Percentiles rank a stretch among this genome's conserved stretches.
phyloP scores from a whole-genome alignment of 2,329 filamentous ascomycete genomes.

The Colletotrichum echinochloae region DNA sequence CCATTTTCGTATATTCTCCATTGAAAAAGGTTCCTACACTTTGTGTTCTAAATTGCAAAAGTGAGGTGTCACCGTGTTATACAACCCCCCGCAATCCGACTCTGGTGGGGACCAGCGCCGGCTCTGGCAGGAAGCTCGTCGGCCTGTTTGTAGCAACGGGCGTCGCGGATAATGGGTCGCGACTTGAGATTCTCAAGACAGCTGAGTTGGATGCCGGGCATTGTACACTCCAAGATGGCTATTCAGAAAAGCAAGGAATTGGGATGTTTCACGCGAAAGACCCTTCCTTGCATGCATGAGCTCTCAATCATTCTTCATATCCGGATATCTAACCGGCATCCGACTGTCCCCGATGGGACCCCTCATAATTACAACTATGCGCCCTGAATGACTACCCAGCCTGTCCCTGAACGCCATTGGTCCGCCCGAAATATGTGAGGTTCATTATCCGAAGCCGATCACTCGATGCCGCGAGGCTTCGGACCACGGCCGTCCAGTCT shows the following conservation, averaged over 20 bases:
- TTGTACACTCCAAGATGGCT: too few species aligned
- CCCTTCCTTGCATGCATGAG: not conserved
- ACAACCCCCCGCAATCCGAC: not conserved
- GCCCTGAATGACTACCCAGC: slow-evolving; percentile 31
- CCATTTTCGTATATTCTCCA: not conserved
- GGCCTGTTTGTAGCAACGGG: not conserved
- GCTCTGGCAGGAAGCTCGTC: not conserved
- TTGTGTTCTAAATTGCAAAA: not conserved
- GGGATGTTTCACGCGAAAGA: not conserved
- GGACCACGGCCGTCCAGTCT: slow-evolving; percentile 56
- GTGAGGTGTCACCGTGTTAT: not conserved
- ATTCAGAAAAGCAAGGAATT: not conserved
- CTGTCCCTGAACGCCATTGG: slow-evolving; percentile 28
- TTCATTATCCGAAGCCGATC: not conserved
- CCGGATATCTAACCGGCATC: slow-evolving; percentile 9
- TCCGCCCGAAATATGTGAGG: slow-evolving; percentile 16
- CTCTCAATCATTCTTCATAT: slow-evolving; percentile 23
- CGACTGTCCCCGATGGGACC: slow-evolving; percentile 23
- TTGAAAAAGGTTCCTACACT: not conserved
- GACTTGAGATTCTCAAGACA: not conserved
- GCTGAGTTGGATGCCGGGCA: not conserved
- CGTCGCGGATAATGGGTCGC: not conserved
- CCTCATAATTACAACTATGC: slow-evolving; percentile 35
- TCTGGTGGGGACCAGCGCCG: not conserved
- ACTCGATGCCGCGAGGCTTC: slow-evolving; percentile 21